Conservation (phyloP, 2,329 filamentous ascomycete genomes). For the Coleophoma eucalyptorum region DNA sequence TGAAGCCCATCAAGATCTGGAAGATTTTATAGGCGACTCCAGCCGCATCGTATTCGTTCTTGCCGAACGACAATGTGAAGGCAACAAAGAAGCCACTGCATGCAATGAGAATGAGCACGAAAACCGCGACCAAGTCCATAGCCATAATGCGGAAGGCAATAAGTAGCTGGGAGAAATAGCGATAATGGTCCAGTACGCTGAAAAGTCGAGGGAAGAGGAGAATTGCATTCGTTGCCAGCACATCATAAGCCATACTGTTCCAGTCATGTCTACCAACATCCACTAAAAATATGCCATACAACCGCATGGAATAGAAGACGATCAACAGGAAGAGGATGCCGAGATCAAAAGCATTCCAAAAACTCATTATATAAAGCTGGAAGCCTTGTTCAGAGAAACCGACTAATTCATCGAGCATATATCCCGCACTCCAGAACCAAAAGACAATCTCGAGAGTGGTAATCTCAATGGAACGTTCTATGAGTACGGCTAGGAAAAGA, state of each 20-base stretch:
- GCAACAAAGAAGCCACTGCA: constrained; percentile 96
- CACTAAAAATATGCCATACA: constrained; percentile 82
- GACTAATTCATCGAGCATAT: constrained; percentile 94
- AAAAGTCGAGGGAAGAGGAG: constrained; percentile 87
- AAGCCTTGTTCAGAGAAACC: constrained; percentile 97
- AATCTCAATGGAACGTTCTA: constrained; percentile 72
- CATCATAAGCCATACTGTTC: constrained; percentile 86
- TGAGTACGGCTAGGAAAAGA: constrained; percentile 79
- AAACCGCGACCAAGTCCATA: constrained; percentile 79
- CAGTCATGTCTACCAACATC: constrained; percentile 65
- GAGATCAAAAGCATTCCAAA: constrained; percentile 95
- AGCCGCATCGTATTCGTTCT: constrained; percentile 63
- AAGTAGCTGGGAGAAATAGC: constrained; percentile 91
- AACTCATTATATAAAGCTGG: constrained; percentile 93
- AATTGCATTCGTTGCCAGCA: constrained; percentile 88
- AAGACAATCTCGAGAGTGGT: constrained; percentile 84
- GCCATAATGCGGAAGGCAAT: constrained; percentile 96
- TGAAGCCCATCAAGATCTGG: constrained; percentile 94
- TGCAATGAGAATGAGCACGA: constrained; percentile 77
- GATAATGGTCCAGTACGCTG: constrained; percentile 89
- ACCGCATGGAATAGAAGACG: constrained; percentile 83
- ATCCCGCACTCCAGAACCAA: constrained; percentile 97
- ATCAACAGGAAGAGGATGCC: constrained; percentile 84
- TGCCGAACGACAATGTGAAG: constrained; percentile 76
- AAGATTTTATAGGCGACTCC: constrained; percentile 88